These are phyloP conservation scores for Glycyrrhiza uralensis DNA, from an alignment of 306 rosid species.

Conservation along the genomic window DNA sequence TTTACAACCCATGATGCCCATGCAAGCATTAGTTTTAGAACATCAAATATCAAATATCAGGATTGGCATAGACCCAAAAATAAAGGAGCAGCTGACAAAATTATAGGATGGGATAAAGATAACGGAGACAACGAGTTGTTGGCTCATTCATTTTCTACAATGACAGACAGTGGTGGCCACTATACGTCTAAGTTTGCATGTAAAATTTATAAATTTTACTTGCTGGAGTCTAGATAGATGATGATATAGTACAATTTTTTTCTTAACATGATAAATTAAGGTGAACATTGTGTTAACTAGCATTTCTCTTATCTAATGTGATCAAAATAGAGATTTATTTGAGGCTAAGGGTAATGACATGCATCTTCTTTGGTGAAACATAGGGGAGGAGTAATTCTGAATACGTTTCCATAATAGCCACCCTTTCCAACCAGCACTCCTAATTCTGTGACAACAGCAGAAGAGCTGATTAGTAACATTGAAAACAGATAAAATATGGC, in stretches of 20 bases:
- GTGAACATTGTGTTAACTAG: no score
- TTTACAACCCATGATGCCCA: no score
- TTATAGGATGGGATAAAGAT: neutral
- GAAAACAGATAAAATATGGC: neutral
- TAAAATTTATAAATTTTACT: constrained; percentile 21
- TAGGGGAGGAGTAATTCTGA: constrained; percentile 89
- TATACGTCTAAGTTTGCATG: constrained; percentile 15
- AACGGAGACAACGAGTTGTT: constrained; percentile 63
- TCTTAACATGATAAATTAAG: neutral
- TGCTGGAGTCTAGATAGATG: constrained; percentile 17
- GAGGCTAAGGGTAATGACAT: constrained; percentile 39
- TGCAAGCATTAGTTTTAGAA: no score
- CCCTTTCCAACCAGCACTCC: constrained; percentile 90
- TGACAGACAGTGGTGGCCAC: constrained; percentile 5
- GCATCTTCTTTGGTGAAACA: constrained; percentile 92
- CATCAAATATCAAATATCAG: neutral
- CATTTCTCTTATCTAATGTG: neutral
- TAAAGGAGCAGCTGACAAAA: neutral
- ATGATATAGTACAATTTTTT: constrained; percentile 8
- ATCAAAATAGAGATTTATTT: neutral
- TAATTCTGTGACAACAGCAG: constrained; percentile 40
- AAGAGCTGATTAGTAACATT: constrained; percentile 1
- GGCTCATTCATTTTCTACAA: constrained; percentile 43
- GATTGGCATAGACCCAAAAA: neutral
- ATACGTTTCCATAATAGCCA: constrained; percentile 85